Evolutionary conservation across 2,329 filamentous ascomycete genomes (phyloP), one percentile per base, ranked within the genome.

Genomic region (Colletotrichum truncatum): DNA sequence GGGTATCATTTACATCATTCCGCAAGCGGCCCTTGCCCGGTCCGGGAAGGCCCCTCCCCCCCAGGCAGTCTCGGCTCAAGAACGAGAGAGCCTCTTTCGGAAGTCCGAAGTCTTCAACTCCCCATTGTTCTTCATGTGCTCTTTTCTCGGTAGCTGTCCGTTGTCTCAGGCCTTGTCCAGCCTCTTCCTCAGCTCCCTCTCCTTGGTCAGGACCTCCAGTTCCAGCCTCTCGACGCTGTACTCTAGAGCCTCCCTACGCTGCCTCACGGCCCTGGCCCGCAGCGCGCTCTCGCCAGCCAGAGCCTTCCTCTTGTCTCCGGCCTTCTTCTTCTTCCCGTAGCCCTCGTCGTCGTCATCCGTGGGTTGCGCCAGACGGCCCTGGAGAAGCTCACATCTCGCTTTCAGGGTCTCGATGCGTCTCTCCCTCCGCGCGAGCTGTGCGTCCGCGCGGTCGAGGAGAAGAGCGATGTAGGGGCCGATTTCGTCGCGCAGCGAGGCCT

Each of bases 211-310:
- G n/a, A 93, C 91, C 80, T 97, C 93, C 72, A 97, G 75, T 81
- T 96, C 93, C 69, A 98, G 78, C 66, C 94, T 86, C 75, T 96
- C 93, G 16, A 97, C 93, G 26, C 93, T 91, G 81, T 97, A 97
- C 75, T 92, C 90, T 71, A 97, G 80, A 52, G 93, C 88, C 77
- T 97, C 93, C 78, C 93, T 95, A 78, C 93, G 91, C 82, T 94
- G 92, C 63, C 88, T 83, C 61, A 96, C 78, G 68, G 92, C 90
- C 71, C 83, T 80, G 2, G 84, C 85, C 18, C 83, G 77, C 51
- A 88, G 73, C 70, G 81, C 82, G 45, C 83, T 83, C 69, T 84
- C 82, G 2, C 78, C 79, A 30, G 88, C 89, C 66, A 93, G 81
- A 72, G 73, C 71, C 60, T 73, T 61, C 34, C 43, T 46, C 46